A percentile compares a stretch with the other conserved stretches of the same genome.
Conservation (phyloP, 176 grass and related monocot species). For the Triticum timopheevii region DNA sequence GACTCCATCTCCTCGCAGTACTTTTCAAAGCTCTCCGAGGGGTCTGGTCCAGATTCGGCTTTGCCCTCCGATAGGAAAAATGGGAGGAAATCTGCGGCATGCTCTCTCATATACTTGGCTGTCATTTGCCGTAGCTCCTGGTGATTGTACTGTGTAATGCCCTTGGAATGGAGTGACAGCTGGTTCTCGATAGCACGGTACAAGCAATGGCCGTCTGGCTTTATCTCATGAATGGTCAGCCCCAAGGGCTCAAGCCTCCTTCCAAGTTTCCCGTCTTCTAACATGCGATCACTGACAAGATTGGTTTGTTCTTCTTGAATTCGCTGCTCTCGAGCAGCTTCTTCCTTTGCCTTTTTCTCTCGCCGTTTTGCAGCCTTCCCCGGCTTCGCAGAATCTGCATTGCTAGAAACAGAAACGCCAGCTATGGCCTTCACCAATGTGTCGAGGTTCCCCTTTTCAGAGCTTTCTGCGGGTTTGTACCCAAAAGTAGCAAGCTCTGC, state of each 20-base stretch:
- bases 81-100: conserved; percentile 59
- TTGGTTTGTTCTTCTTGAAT: conserved; percentile 95
- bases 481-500: conserved; percentile 78
- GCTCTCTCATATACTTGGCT: conserved; percentile 80
- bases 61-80: conserved; percentile 92
- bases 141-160: conserved; percentile 45
- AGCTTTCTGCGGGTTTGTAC: conserved; percentile 46
- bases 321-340: conserved; percentile 86
- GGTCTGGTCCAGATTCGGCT: conserved; percentile 47
- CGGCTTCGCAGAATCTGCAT: conserved; percentile 54
- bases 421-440: conserved; percentile 86
- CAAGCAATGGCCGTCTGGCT: conserved; percentile 93
- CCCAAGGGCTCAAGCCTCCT: conserved; percentile 76
- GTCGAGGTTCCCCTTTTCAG: conserved; percentile 68
- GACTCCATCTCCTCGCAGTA: conserved; percentile 77
- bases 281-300: conserved; percentile 69
- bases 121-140: conserved; percentile 78
- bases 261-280: conserved; percentile 76
- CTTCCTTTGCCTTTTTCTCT: conserved; percentile 89
- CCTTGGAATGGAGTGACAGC: conserved; percentile 51
- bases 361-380: conserved; percentile 59
- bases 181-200: conserved; percentile 95
- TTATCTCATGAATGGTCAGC: conserved; percentile 79
- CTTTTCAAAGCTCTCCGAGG: conserved; percentile 57
- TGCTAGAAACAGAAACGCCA: conserved; percentile 58